Percentiles rank a stretch among this genome's conserved stretches.
phyloP scores from a whole-genome alignment of 495 filamentous ascomycete genomes.

The Penicillium paradoxum region DNA sequence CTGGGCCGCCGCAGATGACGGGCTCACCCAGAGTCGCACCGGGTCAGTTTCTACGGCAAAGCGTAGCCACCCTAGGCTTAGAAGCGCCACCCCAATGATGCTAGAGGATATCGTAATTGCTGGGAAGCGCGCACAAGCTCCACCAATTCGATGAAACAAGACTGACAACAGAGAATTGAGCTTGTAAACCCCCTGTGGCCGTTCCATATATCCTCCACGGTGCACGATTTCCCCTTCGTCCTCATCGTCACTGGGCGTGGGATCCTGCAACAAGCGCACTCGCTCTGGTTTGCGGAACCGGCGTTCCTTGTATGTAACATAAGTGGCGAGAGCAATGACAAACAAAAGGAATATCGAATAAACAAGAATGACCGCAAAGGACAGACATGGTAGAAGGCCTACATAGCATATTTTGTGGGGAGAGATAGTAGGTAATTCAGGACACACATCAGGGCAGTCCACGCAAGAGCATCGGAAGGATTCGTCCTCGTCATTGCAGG shows the following conservation, averaged over 20 bases:
- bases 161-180: constrained; percentile 73
- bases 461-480: constrained; percentile 87
- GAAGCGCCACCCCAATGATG: constrained; percentile 61
- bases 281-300: constrained; percentile 70
- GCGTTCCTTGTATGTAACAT: constrained; percentile 68
- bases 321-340: constrained; percentile 61
- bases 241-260: constrained; percentile 80
- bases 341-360: constrained; percentile 73
- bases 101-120: constrained; percentile 71
- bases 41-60: constrained; percentile 87
- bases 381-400: constrained; percentile 81
- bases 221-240: constrained; percentile 73
- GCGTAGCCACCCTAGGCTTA: constrained; percentile 81
- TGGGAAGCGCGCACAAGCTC: constrained; percentile 75
- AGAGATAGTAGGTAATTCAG: constrained; percentile 67
- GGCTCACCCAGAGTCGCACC: constrained; percentile 91
- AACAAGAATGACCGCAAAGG: constrained; percentile 82
- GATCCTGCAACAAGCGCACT: constrained; percentile 79
- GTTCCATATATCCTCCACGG: constrained; percentile 63
- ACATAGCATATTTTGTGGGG: constrained; percentile 70
- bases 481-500: constrained; percentile 82
- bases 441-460: constrained; percentile 83
- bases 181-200: constrained; percentile 61
- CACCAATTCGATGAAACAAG: constrained; percentile 80
- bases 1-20: constrained; percentile 80